phyloP scores from a whole-genome alignment of 202 grass and related monocot species.

The Carex arenaria region DNA sequence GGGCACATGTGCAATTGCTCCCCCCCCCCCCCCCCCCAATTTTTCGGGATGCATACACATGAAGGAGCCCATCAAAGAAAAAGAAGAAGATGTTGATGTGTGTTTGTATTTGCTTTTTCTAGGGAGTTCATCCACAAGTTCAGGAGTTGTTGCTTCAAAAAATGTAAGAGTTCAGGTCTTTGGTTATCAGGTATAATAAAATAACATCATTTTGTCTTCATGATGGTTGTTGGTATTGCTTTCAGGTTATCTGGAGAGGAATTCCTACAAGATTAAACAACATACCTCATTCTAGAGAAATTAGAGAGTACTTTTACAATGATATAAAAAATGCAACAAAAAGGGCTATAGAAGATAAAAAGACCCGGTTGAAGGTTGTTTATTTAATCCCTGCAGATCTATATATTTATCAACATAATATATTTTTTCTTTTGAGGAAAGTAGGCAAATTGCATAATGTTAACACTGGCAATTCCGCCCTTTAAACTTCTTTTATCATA shows the following conservation, averaged over 20 bases:
- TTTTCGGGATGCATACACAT: background rate
- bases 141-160: constrained; percentile 35
- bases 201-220: background rate
- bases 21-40: background rate
- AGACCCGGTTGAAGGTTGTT: constrained; percentile 67
- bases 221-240: constrained; percentile 1
- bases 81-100: background rate
- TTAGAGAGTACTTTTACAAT: constrained; percentile 80
- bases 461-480: background rate
- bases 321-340: constrained; percentile 65
- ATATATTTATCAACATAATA: background rate
- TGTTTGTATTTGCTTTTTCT: constrained; percentile 17
- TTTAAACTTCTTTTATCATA: background rate
- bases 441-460: background rate
- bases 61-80: background rate
- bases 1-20: background rate
- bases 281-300: constrained; percentile 96
- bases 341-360: constrained; percentile 81
- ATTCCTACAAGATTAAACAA: constrained; percentile 96
- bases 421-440: background rate
- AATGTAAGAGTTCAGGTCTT: constrained; percentile 44
- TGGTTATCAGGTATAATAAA: constrained; percentile 20
- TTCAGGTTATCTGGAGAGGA: constrained; percentile 55
- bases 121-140: constrained; percentile 55
- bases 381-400: background rate